These are phyloP conservation scores for Verbena officinalis DNA, from an alignment of 257 asterid species.

Conservation along the genomic window DNA sequence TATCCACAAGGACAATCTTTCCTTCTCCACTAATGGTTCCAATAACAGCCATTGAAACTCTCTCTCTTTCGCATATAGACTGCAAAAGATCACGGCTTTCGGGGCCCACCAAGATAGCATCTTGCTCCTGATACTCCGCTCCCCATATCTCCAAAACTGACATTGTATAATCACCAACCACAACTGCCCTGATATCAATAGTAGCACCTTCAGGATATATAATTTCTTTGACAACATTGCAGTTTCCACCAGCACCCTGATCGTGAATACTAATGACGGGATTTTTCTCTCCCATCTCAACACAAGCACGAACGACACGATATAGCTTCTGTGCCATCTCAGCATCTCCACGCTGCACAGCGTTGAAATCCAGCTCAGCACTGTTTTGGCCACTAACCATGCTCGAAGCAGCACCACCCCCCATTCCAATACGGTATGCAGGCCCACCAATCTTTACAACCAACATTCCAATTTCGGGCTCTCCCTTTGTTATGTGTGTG, in stretches of 20 bases:
- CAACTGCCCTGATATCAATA: constrained; percentile 86
- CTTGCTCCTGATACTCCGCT: constrained; percentile 99
- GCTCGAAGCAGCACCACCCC: constrained; percentile 99
- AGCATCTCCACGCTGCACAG: constrained; percentile 60
- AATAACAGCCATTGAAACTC: constrained; percentile 90
- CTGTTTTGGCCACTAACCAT: constrained; percentile 98
- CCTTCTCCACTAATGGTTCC: constrained; percentile 91
- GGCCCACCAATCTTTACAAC: constrained; percentile 99
- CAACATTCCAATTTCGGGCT: constrained; percentile 90
- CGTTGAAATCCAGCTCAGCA: constrained; percentile 88
- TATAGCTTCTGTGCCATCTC: constrained; percentile 95
- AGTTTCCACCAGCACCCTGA: constrained; percentile 68
- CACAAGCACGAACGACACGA: constrained; percentile 88
- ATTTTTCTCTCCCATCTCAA: constrained; percentile 86
- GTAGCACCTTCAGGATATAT: constrained; percentile 81
- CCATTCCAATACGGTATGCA: constrained; percentile 96
- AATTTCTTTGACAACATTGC: constrained; percentile 43
- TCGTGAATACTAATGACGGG: constrained; percentile 92
- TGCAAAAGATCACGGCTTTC: constrained; percentile 56
- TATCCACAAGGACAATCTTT: constrained; percentile 61
- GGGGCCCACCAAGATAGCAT: constrained; percentile 92
- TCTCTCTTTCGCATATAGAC: constrained; percentile 81
- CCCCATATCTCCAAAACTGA: constrained; percentile 97
- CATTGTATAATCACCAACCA: constrained; percentile 92
- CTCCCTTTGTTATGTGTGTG: constrained; percentile 74